Evolutionary conservation across 495 filamentous ascomycete genomes (phyloP), one percentile per base, ranked within the genome.

Genomic region (Hyaloscypha variabilis): DNA sequence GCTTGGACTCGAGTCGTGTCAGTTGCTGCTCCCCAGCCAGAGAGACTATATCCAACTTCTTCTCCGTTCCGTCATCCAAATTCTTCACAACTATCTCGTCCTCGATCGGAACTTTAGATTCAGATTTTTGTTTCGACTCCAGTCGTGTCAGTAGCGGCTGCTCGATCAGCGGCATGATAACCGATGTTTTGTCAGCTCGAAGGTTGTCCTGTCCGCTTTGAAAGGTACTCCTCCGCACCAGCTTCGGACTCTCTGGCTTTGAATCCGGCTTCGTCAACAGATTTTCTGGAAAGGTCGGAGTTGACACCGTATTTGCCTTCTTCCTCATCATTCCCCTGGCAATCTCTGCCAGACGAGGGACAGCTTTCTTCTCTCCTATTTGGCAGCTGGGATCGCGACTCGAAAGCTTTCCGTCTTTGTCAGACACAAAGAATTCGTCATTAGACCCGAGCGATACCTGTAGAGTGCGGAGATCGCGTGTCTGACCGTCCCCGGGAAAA

Each of bases 371-470:
- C 8, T 53, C 61, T n/a, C 30, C 31, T 8, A 49, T 5, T 29
- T 31, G 50, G 21, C 28, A 17, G 13, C 17, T 25, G 2, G 50
- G n/a, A 49, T 68, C 66, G 8, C 66, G 66, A 64, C 69, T 74
- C 10, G 73, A 69, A 14, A 78, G 58, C 54, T 79, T 78, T n/a
- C 77, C 76, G 50, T 75, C 67, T 60, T 75, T 66, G 50, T 80
- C 78, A 3, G 77, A 78, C 1, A 77, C 78, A 58, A 74, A 79
- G 66, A 78, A 80, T 11, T 73, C 77, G 60, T 79, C 74, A 21
- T 77, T 76, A 28, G 76, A 75, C 10, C 76, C 74, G 28, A 80
- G 70, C 28, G 79, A 71, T 6, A 80, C 77, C 58, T 80, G 78
- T 4, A 80, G 65, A 2, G 75, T 73, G 25, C 70, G 69, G 54